Percentiles rank a stretch among this genome's conserved stretches.
Evolutionary conservation across 805 yeast genomes (phyloP).

Genomic region (Torulaspora maleeae): DNA sequence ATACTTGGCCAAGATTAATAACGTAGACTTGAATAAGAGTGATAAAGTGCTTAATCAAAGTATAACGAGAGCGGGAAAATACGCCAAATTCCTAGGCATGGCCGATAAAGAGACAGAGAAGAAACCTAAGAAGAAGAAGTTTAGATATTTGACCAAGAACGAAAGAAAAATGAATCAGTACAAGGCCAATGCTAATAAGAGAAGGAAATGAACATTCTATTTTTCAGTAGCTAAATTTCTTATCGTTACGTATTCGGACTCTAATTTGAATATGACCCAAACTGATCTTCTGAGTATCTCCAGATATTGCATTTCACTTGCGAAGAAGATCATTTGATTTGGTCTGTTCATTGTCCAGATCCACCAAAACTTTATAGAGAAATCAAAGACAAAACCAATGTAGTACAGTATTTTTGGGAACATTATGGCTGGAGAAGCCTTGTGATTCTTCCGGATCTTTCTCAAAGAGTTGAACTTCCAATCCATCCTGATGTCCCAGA

Average conservation of each 20-base stretch:
- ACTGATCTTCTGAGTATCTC: constrained; percentile 82
- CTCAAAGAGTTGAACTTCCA: constrained; percentile 68
- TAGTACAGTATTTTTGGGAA: constrained; percentile 43
- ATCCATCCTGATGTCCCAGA: constrained; percentile 88
- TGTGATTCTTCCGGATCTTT: constrained; percentile 12
- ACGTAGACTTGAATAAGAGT: constrained; percentile 65
- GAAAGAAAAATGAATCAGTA: constrained; percentile 64
- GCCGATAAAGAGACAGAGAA: constrained; percentile 37
- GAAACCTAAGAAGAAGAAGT: constrained; percentile 55
- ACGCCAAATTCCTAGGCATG: constrained; percentile 64
- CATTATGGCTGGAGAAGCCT: constrained; percentile 3
- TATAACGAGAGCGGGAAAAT: constrained; percentile 73
- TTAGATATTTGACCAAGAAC: constrained; percentile 75
- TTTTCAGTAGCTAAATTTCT: constrained; percentile 10
- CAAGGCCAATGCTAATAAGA: constrained; percentile 40
- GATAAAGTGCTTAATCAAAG: constrained; percentile 69
- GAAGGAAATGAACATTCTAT: constrained; percentile 10
- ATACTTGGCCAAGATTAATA: constrained; percentile 56
- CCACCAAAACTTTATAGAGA: constrained; percentile 73
- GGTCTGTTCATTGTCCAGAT: constrained; percentile 37
- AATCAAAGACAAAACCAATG: constrained; percentile 55
- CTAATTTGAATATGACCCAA: constrained; percentile 85
- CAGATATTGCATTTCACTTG: constrained; percentile 52
- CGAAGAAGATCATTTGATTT: constrained; percentile 52
- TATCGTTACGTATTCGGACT: constrained; percentile 54